These are phyloP conservation scores for Nemania sp. DNA, from an alignment of 2,329 filamentous ascomycete genomes.

Conservation along the genomic window DNA sequence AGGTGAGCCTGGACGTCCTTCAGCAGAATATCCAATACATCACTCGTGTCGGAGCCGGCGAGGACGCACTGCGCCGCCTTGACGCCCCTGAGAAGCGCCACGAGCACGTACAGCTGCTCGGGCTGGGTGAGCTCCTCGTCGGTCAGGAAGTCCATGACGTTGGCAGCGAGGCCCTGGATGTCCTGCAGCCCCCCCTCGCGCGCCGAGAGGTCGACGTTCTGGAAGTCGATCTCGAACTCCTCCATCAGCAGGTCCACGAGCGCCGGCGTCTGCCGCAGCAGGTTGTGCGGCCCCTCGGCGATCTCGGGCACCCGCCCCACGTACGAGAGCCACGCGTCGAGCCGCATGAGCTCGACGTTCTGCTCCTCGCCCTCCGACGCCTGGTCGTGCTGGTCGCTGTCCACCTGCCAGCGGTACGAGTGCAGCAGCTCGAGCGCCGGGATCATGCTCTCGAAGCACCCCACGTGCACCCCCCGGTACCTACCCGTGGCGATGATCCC, in stretches of 20 bases:
- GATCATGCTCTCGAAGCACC: constrained; percentile 1
- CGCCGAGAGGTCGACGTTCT: constrained; percentile 17
- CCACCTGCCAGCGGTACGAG: constrained; percentile 12
- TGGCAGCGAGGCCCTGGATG: constrained; percentile 10
- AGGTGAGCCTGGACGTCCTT: constrained; percentile 15
- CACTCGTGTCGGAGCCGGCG: constrained; percentile 4
- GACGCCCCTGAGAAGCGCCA: constrained; percentile 13
- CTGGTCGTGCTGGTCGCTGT: constrained; percentile 1
- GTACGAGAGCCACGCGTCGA: constrained; percentile 15
- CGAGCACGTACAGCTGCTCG: constrained; percentile 13
- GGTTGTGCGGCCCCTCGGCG: constrained; percentile 1
- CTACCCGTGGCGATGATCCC: constrained; percentile 1
- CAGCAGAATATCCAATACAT: constrained; percentile 6
- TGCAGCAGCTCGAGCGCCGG: constrained; percentile 6
- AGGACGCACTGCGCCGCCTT: constrained; percentile 10
- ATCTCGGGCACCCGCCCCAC: constrained; percentile 6
- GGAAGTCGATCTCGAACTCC: constrained; percentile 14
- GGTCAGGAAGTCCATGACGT: constrained; percentile 13
- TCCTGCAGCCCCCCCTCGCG: constrained; percentile 11
- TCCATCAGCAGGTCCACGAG: constrained; percentile 10
- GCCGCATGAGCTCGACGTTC: constrained; percentile 11
- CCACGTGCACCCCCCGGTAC: not conserved
- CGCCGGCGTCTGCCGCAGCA: constrained; percentile 11
- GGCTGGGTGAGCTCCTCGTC: constrained; percentile 14
- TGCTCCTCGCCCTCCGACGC: not conserved